A percentile compares a stretch with the other conserved stretches of the same genome.
Conservation (phyloP, 2,329 filamentous ascomycete species). For the Fusarium camptoceras region DNA sequence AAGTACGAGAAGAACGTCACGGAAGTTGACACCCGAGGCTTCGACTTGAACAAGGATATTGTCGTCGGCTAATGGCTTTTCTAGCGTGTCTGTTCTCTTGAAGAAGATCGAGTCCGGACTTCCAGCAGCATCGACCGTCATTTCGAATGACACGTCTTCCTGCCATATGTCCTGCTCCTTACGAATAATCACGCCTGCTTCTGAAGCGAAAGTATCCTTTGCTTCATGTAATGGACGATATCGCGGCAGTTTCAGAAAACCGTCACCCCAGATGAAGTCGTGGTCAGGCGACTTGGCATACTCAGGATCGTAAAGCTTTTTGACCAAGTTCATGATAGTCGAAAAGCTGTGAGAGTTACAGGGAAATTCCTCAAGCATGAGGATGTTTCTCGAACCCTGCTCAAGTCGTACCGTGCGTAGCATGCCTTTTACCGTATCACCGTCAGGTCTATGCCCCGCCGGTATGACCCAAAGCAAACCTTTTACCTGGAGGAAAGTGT, state of each 20-base stretch:
- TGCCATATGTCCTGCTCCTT: not conserved
- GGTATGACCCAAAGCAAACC: not conserved
- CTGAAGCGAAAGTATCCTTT: not conserved
- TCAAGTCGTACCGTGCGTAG: not conserved
- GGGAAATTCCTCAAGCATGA: not conserved
- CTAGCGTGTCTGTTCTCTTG: not conserved
- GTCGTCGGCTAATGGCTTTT: not conserved
- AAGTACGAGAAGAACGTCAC: conserved; percentile 39
- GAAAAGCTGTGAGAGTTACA: not conserved
- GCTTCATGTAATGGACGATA: not conserved
- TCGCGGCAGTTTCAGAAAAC: not conserved
- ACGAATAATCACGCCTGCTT: not conserved
- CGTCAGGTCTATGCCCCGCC: fast-evolving
- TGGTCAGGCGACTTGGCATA: not conserved
- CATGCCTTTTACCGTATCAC: not conserved
- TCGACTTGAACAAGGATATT: conserved; percentile 7
- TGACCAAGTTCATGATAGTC: not conserved
- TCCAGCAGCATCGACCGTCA: not conserved
- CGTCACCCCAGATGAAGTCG: not conserved
- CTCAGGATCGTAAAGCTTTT: not conserved
- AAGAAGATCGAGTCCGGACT: not conserved
- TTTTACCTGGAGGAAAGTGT: not conserved
- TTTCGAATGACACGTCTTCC: not conserved
- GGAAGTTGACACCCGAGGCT: conserved; percentile 34
- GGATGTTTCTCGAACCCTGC: not conserved